phyloP scores from a whole-genome alignment of 805 yeast species.

The Candida lessepsii region DNA sequence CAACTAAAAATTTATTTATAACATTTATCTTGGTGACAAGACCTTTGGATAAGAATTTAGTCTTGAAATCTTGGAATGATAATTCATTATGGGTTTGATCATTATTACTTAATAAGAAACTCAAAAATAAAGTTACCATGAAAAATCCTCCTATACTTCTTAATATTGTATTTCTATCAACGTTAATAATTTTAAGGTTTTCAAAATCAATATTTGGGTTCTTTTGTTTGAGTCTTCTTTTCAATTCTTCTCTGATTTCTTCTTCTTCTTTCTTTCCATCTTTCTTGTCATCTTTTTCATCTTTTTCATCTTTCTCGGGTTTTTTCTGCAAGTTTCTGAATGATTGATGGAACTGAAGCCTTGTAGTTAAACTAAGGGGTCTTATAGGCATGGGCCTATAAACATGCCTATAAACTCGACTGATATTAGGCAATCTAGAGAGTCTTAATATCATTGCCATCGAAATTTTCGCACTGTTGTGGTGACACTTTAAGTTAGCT shows the following conservation, averaged over 20 bases:
- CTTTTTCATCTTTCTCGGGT: conserved; percentile 5
- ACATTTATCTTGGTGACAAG: conserved; percentile 72
- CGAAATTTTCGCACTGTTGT: conserved; percentile 4
- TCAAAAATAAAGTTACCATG: conserved; percentile 17
- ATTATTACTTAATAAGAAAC: conserved; percentile 11
- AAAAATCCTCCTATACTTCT: conserved; percentile 21
- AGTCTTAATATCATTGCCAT: conserved; percentile 1
- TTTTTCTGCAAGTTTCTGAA: conserved; percentile 2
- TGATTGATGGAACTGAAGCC: neutral
- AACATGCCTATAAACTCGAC: neutral
- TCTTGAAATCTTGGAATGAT: conserved; percentile 80
- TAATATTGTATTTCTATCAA: conserved; percentile 19
- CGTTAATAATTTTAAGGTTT: conserved; percentile 30
- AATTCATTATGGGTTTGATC: conserved; percentile 27
- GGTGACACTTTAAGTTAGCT: neutral
- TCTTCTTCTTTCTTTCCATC: conserved; percentile 28
- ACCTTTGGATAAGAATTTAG: conserved; percentile 74
- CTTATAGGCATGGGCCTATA: neutral
- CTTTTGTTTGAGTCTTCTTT: conserved; percentile 28
- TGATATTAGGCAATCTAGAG: neutral
- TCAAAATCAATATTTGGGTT: conserved; percentile 27
- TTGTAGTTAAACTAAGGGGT: neutral
- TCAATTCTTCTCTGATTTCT: conserved; percentile 34
- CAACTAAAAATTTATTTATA: conserved; percentile 69
- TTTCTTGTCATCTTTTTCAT: conserved; percentile 15